These are phyloP conservation scores for Calonectria hongkongensis DNA, from an alignment of 2,329 filamentous ascomycete genomes.

Conservation along the genomic window DNA sequence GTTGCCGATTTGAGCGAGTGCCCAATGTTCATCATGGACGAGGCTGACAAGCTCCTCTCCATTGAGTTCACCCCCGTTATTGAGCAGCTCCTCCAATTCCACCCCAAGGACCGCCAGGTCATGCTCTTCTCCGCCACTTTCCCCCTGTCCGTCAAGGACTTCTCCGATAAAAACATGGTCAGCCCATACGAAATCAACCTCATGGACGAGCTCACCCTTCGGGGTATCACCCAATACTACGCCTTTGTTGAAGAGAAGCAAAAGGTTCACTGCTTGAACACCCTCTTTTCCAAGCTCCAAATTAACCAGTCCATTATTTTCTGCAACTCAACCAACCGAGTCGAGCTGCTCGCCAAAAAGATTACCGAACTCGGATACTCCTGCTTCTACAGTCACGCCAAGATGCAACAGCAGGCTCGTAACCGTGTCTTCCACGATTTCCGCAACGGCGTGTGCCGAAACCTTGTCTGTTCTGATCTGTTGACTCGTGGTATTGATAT, in stretches of 20 bases:
- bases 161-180: conserved; percentile 98
- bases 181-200: conserved; percentile 99
- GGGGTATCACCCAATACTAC: conserved; percentile 99
- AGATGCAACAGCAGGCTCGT: conserved; percentile 96
- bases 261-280: conserved; percentile 99
- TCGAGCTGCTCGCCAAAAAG: conserved; percentile 98
- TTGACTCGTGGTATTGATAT: conserved; percentile 99
- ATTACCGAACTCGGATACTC: conserved; percentile 99
- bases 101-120: conserved; percentile 97
- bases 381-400: conserved; percentile 99
- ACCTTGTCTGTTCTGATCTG: conserved; percentile 97
- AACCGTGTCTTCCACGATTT: conserved; percentile 99
- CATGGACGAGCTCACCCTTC: conserved; percentile 98
- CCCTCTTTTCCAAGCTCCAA: conserved; percentile 97
- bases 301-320: conserved; percentile 99
- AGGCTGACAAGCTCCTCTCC: conserved; percentile 97
- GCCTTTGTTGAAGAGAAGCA: conserved; percentile 99
- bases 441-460: conserved; percentile 97
- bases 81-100: conserved; percentile 95
- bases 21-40: conserved; percentile 99
- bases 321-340: conserved; percentile 99
- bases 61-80: conserved; percentile 98
- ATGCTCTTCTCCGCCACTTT: conserved; percentile 99
- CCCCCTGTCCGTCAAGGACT: conserved; percentile 96
- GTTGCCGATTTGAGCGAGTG: conserved; percentile 97